Evolutionary conservation across 108 stramenopile species (phyloP), one percentile per base, ranked within the genome.

Genomic region (Nitzschia sp.): DNA sequence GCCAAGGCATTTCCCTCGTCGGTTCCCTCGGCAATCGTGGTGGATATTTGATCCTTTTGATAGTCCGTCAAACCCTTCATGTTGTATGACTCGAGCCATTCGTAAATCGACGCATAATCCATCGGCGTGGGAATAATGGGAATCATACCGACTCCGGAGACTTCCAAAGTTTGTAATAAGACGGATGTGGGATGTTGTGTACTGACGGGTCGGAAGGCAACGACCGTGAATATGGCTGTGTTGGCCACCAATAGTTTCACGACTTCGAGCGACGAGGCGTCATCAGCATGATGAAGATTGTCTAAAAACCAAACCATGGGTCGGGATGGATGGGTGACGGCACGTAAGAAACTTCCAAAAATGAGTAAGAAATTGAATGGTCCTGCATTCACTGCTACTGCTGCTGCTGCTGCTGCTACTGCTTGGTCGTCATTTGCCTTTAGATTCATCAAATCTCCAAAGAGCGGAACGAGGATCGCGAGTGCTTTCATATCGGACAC

Each of bases 171-270:
- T 21, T 45, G 60, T 8, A 62, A 21, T 22, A 62, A 62, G 41
- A 16, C 28, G 38, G 60, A 41, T 22, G 32, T 45, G 3, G 60
- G 60, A 62, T 62, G 60, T 15, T 23, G n/a, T 8, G 25, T 3
- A 13, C 19, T 9, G 8, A 62, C 60, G 38, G 60, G 60, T 3
- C 38, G 60, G 23, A 62, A 62, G 36, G 60, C 60, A 11, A 62
- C 5, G 34, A 62, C 60, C 8, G 26, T 3, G 8, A 62, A 16
- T 6, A 62, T 9, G 21, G 15, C 23, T 3, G 19, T 41, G 8
- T 45, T 8, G 6, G 15, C 44, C 6, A 17, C 44, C 21, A 62
- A 25, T 3, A 62, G 21, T 5, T 21, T 16, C 19, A 21, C 19
- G 48, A 50, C 19, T 16, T 21, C 27, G 4, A 21, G 4, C n/a